phyloP scores from a whole-genome alignment of 2,329 filamentous ascomycete species.

The Arthrobotrys entomopaga region DNA sequence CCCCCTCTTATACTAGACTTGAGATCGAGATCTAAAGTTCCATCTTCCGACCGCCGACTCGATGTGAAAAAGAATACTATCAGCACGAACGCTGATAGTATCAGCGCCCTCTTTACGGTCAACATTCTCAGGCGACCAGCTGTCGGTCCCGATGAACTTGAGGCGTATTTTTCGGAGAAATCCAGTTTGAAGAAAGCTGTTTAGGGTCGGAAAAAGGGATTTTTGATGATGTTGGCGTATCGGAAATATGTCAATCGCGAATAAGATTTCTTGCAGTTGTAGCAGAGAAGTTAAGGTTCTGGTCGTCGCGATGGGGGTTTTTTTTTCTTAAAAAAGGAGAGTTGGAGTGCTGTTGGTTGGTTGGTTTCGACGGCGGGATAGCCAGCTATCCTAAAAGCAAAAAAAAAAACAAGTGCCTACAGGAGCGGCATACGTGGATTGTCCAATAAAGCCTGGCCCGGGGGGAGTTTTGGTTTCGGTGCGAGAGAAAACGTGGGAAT shows the following conservation, averaged over 20 bases:
- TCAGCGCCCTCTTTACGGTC: conserved; percentile 45
- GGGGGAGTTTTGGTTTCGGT: too few relatives aligned
- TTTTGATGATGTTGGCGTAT: not conserved
- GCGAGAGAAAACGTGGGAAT: conserved; percentile 13
- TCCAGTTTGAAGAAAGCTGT: conserved; percentile 38
- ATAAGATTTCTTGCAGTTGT: not conserved
- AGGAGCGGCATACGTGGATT: conserved; percentile 26
- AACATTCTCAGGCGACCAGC: conserved; percentile 36
- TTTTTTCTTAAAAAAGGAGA: not conserved
- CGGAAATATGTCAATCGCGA: not conserved
- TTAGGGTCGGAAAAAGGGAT: not conserved
- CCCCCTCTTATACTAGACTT: conserved; percentile 41
- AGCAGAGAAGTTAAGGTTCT: not conserved
- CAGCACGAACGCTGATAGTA: conserved; percentile 49
- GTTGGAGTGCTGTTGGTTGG: conserved; percentile 17
- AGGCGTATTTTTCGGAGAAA: conserved; percentile 43
- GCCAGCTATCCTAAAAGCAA: conserved; percentile 41
- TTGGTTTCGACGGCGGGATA: conserved; percentile 30
- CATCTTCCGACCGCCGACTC: conserved; percentile 25
- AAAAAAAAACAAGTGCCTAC: conserved; percentile 3
- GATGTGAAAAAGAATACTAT: conserved; percentile 52
- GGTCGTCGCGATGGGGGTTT: conserved; percentile 8
- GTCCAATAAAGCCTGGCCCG: too few relatives aligned
- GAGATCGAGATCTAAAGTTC: conserved; percentile 7
- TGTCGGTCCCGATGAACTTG: conserved; percentile 34